These are phyloP conservation scores for Sonneratia caseolaris DNA, from an alignment of 345 rosid genomes.

Conservation along the genomic window DNA sequence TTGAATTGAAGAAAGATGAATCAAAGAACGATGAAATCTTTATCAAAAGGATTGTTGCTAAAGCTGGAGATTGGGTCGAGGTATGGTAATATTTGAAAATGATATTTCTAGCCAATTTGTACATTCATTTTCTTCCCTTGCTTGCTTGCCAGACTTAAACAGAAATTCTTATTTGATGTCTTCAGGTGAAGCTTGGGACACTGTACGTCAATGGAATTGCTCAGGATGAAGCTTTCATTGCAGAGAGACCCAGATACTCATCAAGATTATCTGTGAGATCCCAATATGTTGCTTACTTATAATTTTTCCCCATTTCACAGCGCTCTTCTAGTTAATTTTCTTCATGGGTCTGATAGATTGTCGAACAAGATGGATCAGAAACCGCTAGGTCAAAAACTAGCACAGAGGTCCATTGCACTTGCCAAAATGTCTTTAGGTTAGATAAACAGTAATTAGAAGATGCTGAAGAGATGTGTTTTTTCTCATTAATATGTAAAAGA, in stretches of 20 bases:
- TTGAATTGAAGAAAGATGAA: slow-evolving; percentile 25
- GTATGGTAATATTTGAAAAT: slow-evolving; percentile 27
- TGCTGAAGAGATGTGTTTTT: background rate
- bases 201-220: slow-evolving; percentile 35
- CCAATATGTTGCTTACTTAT: background rate
- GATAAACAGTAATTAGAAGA: background rate
- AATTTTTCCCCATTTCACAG: background rate
- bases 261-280: slow-evolving; percentile 21
- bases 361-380: background rate
- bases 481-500: background rate
- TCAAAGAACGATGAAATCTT: slow-evolving; percentile 37
- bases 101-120: background rate
- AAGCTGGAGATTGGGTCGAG: slow-evolving; percentile 69
- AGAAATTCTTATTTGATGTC: background rate
- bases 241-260: slow-evolving; percentile 25
- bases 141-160: background rate
- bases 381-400: no score
- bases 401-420: background rate
- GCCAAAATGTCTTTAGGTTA: background rate
- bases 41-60: slow-evolving; percentile 79
- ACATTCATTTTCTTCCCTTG: background rate
- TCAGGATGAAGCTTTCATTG: slow-evolving; percentile 26
- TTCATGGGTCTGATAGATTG: background rate
- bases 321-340: background rate
- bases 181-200: slow-evolving; percentile 29